Percentiles rank a stretch among this genome's conserved stretches.
Evolutionary conservation across 2,329 filamentous ascomycete genomes (phyloP).

Genomic region (Dothistroma septosporum): DNA sequence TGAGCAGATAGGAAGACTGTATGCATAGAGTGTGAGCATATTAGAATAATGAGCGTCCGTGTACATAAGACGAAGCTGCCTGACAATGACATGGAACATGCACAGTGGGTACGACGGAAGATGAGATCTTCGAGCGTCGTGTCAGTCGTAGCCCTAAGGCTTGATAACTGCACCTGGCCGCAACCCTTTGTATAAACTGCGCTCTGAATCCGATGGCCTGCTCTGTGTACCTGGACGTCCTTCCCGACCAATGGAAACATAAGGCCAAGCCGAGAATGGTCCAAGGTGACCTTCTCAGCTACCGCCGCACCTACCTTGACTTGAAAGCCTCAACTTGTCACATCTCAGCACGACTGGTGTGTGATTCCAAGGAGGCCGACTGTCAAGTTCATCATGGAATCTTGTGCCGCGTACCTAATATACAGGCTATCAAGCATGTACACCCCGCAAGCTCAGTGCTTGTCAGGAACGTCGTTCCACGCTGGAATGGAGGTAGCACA

Average conservation of each 20-base stretch:
- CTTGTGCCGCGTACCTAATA: conserved; percentile 21
- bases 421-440: conserved; percentile 22
- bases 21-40: background rate
- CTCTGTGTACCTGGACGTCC: no score
- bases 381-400: conserved; percentile 12
- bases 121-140: no score
- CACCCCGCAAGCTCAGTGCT: conserved; percentile 8
- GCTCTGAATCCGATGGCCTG: no score
- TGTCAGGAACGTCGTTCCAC: conserved; percentile 7
- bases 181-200: no score
- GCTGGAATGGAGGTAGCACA: conserved; percentile 3
- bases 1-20: conserved; percentile 38
- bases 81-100: background rate
- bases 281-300: no score
- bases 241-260: no score
- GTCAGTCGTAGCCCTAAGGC: no score
- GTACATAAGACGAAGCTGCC: background rate
- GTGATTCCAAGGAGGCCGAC: background rate
- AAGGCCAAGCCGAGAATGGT: no score
- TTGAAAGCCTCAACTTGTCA: background rate
- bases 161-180: no score
- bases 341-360: background rate
- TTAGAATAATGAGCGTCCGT: background rate
- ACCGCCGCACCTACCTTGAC: no score
- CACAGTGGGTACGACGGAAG: no score